phyloP scores from a whole-genome alignment of 2,329 filamentous ascomycete species.

The Pseudocercospora musae region DNA sequence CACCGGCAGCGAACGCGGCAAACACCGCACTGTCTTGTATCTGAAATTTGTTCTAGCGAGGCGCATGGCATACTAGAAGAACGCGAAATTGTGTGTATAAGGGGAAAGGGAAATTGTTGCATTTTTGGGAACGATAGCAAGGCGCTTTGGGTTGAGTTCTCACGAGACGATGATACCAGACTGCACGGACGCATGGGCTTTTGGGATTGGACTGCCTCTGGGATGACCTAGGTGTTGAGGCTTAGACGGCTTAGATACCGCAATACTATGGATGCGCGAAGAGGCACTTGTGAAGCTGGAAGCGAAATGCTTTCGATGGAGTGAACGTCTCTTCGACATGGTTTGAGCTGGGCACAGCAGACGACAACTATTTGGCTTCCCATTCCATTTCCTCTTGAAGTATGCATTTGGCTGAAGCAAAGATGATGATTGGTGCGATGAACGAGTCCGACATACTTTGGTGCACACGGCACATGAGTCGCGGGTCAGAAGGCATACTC shows the following conservation, averaged over 20 bases:
- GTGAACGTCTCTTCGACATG: background rate
- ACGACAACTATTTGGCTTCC: background rate
- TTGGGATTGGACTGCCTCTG: background rate
- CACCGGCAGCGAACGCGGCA: background rate
- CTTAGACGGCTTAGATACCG: background rate
- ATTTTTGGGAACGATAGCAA: conserved; percentile 2
- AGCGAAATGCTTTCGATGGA: background rate
- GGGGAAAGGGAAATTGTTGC: background rate
- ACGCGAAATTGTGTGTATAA: background rate
- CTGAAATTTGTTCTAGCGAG: background rate
- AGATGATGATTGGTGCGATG: background rate
- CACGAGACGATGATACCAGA: conserved; percentile 3
- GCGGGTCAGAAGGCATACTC: background rate
- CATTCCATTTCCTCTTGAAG: background rate
- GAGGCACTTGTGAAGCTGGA: background rate
- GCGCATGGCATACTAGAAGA: conserved; percentile 1
- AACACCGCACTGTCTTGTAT: background rate
- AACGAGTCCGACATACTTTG: background rate
- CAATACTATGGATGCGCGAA: background rate
- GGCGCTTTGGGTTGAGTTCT: conserved; percentile 1
- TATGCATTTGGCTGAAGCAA: background rate
- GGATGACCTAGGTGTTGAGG: conserved; percentile 1
- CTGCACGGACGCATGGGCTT: background rate
- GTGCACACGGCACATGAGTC: background rate
- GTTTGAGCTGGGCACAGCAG: background rate